phyloP scores from a whole-genome alignment of 2,329 filamentous ascomycete genomes.

The Colletotrichum orchidophilum region DNA sequence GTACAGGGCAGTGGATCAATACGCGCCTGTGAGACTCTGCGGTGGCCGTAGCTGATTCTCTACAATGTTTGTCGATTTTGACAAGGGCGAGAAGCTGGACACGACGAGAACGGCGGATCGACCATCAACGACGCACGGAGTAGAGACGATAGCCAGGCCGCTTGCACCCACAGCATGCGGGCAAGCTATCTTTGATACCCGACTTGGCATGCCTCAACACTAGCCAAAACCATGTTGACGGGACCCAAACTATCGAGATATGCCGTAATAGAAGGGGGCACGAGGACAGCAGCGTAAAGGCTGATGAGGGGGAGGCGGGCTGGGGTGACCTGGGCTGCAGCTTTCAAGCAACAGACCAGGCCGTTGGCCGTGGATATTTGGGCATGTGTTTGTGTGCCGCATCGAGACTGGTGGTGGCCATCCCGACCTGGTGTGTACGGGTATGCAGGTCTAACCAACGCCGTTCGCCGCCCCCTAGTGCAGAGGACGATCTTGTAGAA shows the following conservation, averaged over 20 bases:
- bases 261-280: constrained; percentile 17
- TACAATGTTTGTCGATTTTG: neutral
- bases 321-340: constrained; percentile 1
- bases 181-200: constrained; percentile 17
- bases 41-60: neutral
- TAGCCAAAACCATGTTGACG: constrained; percentile 25
- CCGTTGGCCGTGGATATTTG: neutral
- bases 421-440: constrained; percentile 9
- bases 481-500: neutral
- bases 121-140: neutral
- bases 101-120: constrained; percentile 9
- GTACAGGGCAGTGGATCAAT: constrained; percentile 1
- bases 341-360: neutral
- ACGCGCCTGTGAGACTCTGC: neutral
- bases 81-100: neutral
- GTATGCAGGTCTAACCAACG: constrained; percentile 22
- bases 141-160: neutral
- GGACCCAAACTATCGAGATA: constrained; percentile 19
- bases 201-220: constrained; percentile 26
- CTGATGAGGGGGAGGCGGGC: constrained; percentile 1
- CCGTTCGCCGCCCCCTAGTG: constrained; percentile 3
- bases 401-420: constrained; percentile 11
- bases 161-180: constrained; percentile 28
- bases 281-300: constrained; percentile 17
- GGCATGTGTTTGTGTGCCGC: constrained; percentile 24